A percentile compares a stretch with the other conserved stretches of the same genome.
Evolutionary conservation across 179 eudicot genomes (phyloP).

Genomic region (Drosera spatulata): DNA sequence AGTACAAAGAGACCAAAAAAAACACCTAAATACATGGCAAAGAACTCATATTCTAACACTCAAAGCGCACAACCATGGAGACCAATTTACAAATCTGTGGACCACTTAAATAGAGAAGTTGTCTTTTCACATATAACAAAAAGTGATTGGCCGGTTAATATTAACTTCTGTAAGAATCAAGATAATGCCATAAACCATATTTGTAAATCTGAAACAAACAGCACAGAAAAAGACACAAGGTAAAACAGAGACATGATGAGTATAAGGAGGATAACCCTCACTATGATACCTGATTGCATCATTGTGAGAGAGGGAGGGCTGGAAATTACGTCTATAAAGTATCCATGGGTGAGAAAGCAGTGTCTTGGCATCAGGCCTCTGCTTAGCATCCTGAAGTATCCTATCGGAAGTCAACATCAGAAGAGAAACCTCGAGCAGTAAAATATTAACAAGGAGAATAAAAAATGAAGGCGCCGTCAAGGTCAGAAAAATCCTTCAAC

Average conservation of each 20-base stretch:
- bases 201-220: too few relatives aligned
- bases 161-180: too few relatives aligned
- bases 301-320: slow-evolving; percentile 68
- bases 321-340: slow-evolving; percentile 83
- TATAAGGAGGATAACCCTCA: background rate
- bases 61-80: too few relatives aligned
- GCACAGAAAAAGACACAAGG: too few relatives aligned
- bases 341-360: slow-evolving; percentile 98
- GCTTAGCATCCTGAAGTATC: slow-evolving; percentile 89
- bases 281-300: slow-evolving; percentile 57
- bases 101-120: too few relatives aligned
- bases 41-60: too few relatives aligned
- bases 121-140: too few relatives aligned
- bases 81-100: too few relatives aligned
- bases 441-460: background rate
- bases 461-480: background rate
- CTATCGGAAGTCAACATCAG: slow-evolving; percentile 11
- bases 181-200: too few relatives aligned
- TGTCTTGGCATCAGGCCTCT: slow-evolving; percentile 95
- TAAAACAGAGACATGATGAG: background rate
- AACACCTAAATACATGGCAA: background rate
- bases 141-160: too few relatives aligned
- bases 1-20: background rate
- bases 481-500: too few relatives aligned
- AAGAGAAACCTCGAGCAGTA: background rate